Evolutionary conservation across 768 basidiomycete genomes (phyloP), one percentile per base, ranked within the genome.

Genomic region (Pholiota conissans): DNA sequence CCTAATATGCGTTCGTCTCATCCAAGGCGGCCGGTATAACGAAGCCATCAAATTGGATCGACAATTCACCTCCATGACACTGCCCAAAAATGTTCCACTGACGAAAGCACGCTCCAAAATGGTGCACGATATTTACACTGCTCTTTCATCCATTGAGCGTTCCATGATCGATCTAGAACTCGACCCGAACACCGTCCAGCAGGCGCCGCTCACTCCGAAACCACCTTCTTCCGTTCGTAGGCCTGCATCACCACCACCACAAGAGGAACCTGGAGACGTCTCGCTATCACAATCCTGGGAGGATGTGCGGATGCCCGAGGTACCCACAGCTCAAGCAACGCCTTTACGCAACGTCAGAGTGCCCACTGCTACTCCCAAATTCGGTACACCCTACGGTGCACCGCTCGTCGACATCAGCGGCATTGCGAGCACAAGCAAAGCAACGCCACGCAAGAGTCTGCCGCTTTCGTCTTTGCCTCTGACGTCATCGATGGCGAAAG

Each of bases 21-120:
- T 93, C 30, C 87, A 91, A 65, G 79, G 77, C 2, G 91, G 90
- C 3, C 81, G 83, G 57, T 85, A 87, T 63, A 72, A 80, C 0
- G 84, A 85, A n/a, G 92, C 90, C 8, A 82, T 93, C 66, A 87
- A 86, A 72, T 76, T 90, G 40, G 90, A 93, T 68, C 81, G 83
- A 49, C 77, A 81, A 63, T 86, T 90, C 61, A 69, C 77, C 37
- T 70, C 77, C 9, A 66, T 74, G n/a, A 75, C 79, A 5, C 58
- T 75, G n/a, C 64, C 74, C 40, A 70, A 78, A 53, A 67, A 72
- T 40, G 64, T 73, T 49, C 70, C 71, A 46, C 70, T 78, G 26
- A 74, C 79, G 2, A 73, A 78, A 60, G 82, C 84, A n/a, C 79
- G 91, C n/a, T 79, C 80, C 26, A 79, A 81, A 60, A 87, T 87